These are phyloP conservation scores for Neurospora crassa DNA, from an alignment of 2,329 filamentous ascomycete species.

Conservation along the genomic window DNA sequence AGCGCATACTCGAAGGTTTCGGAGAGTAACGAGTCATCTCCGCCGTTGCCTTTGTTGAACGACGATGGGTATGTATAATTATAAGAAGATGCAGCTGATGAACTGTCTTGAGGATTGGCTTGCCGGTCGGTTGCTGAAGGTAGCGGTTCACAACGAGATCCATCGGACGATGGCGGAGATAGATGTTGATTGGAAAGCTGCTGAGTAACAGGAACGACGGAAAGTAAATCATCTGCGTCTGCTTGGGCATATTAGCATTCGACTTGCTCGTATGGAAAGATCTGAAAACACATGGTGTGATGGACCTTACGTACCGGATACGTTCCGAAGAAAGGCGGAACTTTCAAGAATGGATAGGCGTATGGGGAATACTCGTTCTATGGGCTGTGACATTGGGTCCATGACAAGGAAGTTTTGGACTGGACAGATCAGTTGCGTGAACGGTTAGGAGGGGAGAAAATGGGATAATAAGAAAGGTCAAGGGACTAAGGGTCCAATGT, in stretches of 20 bases:
- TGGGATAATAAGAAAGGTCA: neutral
- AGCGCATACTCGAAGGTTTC: constrained; percentile 68
- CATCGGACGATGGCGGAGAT: neutral
- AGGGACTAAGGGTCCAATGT: neutral
- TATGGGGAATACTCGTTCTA: constrained; percentile 14
- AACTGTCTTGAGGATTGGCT: neutral
- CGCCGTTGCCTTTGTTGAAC: neutral
- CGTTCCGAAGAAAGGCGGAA: constrained; percentile 9
- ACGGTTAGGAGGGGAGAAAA: neutral
- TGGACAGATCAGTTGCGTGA: neutral
- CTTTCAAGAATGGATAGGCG: constrained; percentile 12
- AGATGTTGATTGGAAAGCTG: neutral
- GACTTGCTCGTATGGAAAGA: neutral
- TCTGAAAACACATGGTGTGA: neutral
- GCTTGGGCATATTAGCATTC: neutral
- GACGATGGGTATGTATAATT: neutral
- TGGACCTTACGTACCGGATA: neutral
- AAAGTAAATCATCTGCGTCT: neutral
- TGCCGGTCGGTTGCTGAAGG: neutral
- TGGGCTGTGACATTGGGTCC: constrained; percentile 2
- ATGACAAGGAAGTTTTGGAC: constrained; percentile 2
- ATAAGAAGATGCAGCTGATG: neutral
- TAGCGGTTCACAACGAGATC: neutral
- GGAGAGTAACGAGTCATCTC: constrained; percentile 44
- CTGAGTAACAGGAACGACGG: neutral